Percentiles rank a stretch among this genome's conserved stretches.
Evolutionary conservation across 1,139 yeast genomes (phyloP).

Genomic region (Zygosaccharomyces pseudobailii): DNA sequence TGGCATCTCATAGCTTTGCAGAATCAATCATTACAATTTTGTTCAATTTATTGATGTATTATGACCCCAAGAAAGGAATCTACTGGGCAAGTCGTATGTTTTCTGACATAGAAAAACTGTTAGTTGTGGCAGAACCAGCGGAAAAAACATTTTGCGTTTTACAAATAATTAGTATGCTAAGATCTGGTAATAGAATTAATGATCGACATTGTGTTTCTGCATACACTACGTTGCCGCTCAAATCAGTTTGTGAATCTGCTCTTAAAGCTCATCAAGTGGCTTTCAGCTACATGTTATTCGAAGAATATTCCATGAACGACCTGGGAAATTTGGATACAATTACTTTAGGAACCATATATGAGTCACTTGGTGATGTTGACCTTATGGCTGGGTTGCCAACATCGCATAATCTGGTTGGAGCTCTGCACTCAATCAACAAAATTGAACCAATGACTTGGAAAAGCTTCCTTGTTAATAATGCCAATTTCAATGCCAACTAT

Average conservation of each 20-base stretch:
- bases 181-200: conserved; percentile 42
- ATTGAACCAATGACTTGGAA: conserved; percentile 39
- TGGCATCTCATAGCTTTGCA: conserved; percentile 10
- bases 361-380: conserved; percentile 51
- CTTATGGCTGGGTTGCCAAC: conserved; percentile 59
- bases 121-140: conserved; percentile 17
- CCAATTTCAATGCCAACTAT: conserved; percentile 53
- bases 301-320: conserved; percentile 39
- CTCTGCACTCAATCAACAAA: conserved; percentile 41
- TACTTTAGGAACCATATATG: conserved; percentile 41
- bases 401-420: conserved; percentile 48
- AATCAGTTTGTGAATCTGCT: conserved; percentile 38
- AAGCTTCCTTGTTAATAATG: conserved; percentile 51
- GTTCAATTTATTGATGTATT: conserved; percentile 11
- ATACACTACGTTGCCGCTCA: conserved; percentile 37
- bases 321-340: conserved; percentile 14
- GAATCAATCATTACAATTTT: conserved; percentile 10
- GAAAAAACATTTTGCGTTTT: conserved; percentile 37
- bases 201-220: conserved; percentile 36
- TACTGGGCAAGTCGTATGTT: conserved; percentile 12
- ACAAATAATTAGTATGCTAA: conserved; percentile 40
- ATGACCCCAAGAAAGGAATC: conserved; percentile 13
- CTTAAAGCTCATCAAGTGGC: conserved; percentile 37
- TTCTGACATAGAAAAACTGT: conserved; percentile 3
- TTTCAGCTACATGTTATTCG: conserved; percentile 52